These are phyloP conservation scores for Candida neerlandica DNA, from an alignment of 1,139 yeast species.

Conservation along the genomic window DNA sequence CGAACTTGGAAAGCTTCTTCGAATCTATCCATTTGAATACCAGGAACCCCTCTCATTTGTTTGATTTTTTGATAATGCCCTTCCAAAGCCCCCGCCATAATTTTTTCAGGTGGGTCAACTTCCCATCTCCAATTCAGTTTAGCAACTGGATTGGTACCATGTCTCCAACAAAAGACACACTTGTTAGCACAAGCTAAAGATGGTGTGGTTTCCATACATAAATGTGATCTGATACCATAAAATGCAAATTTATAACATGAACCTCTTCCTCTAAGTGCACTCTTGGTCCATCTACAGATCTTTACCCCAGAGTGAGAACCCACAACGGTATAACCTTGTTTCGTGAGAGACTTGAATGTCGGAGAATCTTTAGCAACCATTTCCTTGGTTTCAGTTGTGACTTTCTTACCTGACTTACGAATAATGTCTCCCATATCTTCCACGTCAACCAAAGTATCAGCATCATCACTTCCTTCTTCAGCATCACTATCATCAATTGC, in stretches of 20 bases:
- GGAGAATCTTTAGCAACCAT: conserved; percentile 94
- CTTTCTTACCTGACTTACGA: conserved; percentile 31
- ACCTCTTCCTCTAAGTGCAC: conserved; percentile 91
- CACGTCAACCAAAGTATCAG: conserved; percentile 65
- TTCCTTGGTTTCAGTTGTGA: conserved; percentile 58
- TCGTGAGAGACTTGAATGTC: conserved; percentile 82
- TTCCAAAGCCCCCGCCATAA: conserved; percentile 79
- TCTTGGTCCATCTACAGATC: conserved; percentile 95
- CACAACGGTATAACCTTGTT: conserved; percentile 90
- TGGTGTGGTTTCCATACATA: conserved; percentile 97
- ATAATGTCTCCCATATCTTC: conserved; percentile 81
- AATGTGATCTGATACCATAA: conserved; percentile 85
- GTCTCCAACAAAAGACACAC: conserved; percentile 98
- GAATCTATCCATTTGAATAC: conserved; percentile 85
- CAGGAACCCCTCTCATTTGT: conserved; percentile 95
- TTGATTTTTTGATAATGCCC: conserved; percentile 92
- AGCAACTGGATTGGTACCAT: conserved; percentile 96
- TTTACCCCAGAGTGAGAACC: conserved; percentile 96
- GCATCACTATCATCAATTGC: conserved; percentile 49
- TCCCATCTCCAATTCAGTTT: conserved; percentile 95
- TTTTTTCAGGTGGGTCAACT: conserved; percentile 83
- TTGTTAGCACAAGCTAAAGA: conserved; percentile 91
- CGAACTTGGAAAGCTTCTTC: conserved; percentile 86
- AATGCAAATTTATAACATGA: conserved; percentile 92
- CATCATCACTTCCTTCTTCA: conserved; percentile 44